These are phyloP conservation scores for Xylaria sp. DNA, from an alignment of 2,329 filamentous ascomycete species.

Conservation along the genomic window DNA sequence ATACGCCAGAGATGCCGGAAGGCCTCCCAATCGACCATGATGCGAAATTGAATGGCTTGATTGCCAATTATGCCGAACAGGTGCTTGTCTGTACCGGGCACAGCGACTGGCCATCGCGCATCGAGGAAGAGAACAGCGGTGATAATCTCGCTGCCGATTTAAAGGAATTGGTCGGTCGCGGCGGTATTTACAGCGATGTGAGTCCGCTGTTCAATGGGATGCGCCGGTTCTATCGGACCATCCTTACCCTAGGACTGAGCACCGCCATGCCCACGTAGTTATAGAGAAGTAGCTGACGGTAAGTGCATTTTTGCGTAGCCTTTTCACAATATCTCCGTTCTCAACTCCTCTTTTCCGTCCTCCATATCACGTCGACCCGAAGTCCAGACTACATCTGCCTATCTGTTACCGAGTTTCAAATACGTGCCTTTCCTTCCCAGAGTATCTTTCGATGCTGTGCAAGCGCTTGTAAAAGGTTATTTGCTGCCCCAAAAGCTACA, in stretches of 20 bases:
- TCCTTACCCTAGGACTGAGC: constrained; percentile 37
- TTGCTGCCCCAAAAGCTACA: constrained; percentile 73
- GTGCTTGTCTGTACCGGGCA: constrained; percentile 85
- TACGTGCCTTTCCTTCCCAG: constrained; percentile 79
- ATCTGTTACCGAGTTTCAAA: constrained; percentile 85
- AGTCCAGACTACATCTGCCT: constrained; percentile 70
- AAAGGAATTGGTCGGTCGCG: constrained; percentile 74
- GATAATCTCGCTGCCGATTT: constrained; percentile 77
- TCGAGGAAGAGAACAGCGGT: constrained; percentile 80
- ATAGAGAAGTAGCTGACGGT: constrained; percentile 47
- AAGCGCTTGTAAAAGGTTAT: constrained; percentile 72
- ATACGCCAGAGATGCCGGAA: constrained; percentile 70
- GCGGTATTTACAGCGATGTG: constrained; percentile 75
- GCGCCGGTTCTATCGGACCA: background rate
- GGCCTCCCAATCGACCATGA: constrained; percentile 80
- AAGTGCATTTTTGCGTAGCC: constrained; percentile 65
- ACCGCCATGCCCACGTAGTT: constrained; percentile 1
- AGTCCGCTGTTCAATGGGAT: constrained; percentile 43
- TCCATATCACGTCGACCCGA: constrained; percentile 58
- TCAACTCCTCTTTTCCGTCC: constrained; percentile 79
- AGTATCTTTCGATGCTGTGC: constrained; percentile 64
- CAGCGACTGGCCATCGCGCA: constrained; percentile 82
- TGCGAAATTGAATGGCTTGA: constrained; percentile 77
- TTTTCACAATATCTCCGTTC: constrained; percentile 81
- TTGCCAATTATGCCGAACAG: constrained; percentile 82